Base-by-base conservation (phyloP, 495 filamentous ascomycete species). In the Lindgomyces ingoldianus region DNA sequence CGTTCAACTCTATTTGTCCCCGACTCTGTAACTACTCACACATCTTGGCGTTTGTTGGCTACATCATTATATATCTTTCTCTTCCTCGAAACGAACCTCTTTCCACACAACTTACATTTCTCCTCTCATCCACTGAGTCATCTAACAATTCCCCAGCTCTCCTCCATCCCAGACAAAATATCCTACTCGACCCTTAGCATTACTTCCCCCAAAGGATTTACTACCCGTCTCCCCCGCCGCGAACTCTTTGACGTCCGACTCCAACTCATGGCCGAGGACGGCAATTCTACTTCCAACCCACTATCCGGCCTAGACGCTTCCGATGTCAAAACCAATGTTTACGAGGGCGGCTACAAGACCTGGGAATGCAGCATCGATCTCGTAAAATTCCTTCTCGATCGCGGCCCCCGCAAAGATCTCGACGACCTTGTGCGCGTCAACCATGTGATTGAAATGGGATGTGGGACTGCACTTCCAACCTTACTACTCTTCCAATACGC, bases 311-410 rank as follows among this genome's bases (percentile, higher is more conserved):
- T 94, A 10, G 90, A 87, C 30, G 19, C 89, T 70, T 87, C 90
- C 61, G 94, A 98, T 73, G 86, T 98, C 70, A 89, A 86, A 73
- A 89, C 91, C 12, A 88, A 89, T 64, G 86, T 97, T 70, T 98
- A 98, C 74, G 94, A 98, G 74, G 94, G 94, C 39, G 94, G 94
- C n/a, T 93, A 97, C 77, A 98, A 98, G 79, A 96, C 91, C 66
- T 98, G 94, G 94, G 94, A 98, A 77, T 96, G 94, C 77, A 87
- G 89, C 11, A 77, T 95, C 55, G 94, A 98, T 76, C 77, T 98
- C 19, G 92, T 91, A 16, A 88, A 83, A 68, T 82, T 91, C 57
- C 78, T 93, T 19, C 57, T 76, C 2, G 68, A 78, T 47, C 67
- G 75, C 1, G 72, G 75, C 3, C 57, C 74, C 4, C 53, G 74